These are phyloP conservation scores for Wickerhamiella shivajii DNA, from an alignment of 805 yeast species.

Conservation along the genomic window DNA sequence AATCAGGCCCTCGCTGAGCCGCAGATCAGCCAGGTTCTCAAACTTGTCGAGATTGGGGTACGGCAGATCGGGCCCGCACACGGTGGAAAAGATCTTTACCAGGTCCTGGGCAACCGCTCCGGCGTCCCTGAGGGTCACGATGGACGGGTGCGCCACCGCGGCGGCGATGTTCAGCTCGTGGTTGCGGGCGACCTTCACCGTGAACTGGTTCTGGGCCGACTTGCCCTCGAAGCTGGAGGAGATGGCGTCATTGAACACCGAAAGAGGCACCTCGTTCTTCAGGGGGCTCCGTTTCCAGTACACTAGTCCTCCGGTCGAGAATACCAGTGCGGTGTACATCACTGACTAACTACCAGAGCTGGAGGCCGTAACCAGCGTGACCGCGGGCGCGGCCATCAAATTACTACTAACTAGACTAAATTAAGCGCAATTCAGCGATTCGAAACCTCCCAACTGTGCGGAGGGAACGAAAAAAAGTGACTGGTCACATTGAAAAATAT, in stretches of 20 bases:
- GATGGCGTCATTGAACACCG: slow-evolving; percentile 34
- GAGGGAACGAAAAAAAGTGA: no score
- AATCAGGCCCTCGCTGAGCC: slow-evolving; percentile 15
- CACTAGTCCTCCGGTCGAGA: slow-evolving; percentile 39
- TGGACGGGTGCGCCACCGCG: slow-evolving; percentile 24
- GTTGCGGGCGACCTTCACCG: slow-evolving; percentile 32
- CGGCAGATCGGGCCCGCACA: slow-evolving; percentile 17
- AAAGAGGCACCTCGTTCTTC: slow-evolving; percentile 26
- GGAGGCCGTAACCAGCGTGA: no score
- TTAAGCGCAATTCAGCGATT: no score
- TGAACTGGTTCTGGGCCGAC: slow-evolving; percentile 25
- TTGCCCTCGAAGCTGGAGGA: slow-evolving; percentile 31
- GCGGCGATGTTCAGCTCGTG: slow-evolving; percentile 32
- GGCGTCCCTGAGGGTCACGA: slow-evolving; percentile 24
- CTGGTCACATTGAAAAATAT: no score
- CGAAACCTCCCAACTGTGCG: no score
- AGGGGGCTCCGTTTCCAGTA: slow-evolving; percentile 30
- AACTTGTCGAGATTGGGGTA: slow-evolving; percentile 16
- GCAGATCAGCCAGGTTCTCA: slow-evolving; percentile 21
- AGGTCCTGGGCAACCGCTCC: slow-evolving; percentile 23
- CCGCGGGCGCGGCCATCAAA: no score
- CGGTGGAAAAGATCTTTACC: slow-evolving; percentile 21
- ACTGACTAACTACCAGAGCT: neutral
- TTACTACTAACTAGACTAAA: no score
- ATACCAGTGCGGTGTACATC: slow-evolving; percentile 23